Evolutionary conservation across 345 rosid species (phyloP).

Genomic region (Toxicodendron radicans): DNA sequence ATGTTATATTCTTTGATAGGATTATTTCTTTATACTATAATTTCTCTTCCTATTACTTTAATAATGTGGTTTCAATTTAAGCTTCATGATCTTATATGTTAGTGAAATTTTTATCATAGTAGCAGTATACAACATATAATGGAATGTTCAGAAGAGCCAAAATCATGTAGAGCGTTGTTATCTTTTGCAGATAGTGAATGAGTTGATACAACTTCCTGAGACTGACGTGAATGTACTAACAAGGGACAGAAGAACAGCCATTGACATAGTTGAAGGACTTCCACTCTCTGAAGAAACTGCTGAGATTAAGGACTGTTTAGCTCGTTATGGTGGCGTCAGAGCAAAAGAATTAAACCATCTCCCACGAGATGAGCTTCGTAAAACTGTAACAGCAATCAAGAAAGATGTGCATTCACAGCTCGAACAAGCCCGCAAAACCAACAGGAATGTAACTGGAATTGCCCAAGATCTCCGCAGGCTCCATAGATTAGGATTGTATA

Average conservation of each 20-base stretch:
- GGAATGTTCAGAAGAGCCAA: not conserved
- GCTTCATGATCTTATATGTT: not conserved
- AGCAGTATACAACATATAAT: not conserved
- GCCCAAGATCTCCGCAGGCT: conserved; percentile 78
- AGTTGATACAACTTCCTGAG: conserved; percentile 61
- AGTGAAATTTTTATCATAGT: not conserved
- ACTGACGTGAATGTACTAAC: conserved; percentile 78
- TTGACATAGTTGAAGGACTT: conserved; percentile 84
- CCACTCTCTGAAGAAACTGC: conserved; percentile 66
- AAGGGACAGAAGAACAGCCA: conserved; percentile 75
- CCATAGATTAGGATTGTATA: conserved; percentile 80
- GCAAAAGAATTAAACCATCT: conserved; percentile 77
- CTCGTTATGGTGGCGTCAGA: conserved; percentile 65
- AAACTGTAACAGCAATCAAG: conserved; percentile 76
- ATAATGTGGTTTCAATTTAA: too few species aligned
- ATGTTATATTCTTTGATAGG: not conserved
- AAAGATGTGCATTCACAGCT: conserved; percentile 81
- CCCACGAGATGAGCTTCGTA: conserved; percentile 70
- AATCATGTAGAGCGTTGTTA: not conserved
- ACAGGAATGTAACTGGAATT: conserved; percentile 73
- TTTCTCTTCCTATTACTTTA: not conserved
- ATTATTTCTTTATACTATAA: not conserved
- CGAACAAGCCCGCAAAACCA: conserved; percentile 84
- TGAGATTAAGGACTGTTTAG: conserved; percentile 60
- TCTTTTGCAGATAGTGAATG: conserved; percentile 66